These are phyloP conservation scores for Persicaria tinctoria DNA, from an alignment of 148 eudicot genomes.

Conservation along the genomic window DNA sequence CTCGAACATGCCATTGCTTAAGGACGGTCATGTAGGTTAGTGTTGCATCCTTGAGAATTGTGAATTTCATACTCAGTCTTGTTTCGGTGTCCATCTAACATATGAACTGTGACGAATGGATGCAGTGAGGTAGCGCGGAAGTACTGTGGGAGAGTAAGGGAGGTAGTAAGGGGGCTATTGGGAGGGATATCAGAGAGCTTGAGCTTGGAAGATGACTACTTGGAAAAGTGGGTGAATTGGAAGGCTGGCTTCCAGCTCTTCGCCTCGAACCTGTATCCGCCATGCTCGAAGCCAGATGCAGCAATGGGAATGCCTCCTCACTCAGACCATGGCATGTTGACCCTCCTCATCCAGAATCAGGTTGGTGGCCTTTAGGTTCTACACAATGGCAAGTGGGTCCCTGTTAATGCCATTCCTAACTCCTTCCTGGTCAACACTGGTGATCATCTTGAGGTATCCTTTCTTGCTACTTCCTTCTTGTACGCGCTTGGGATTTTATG, in stretches of 20 bases:
- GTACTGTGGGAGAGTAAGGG: slow-evolving; percentile 20
- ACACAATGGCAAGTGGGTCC: slow-evolving; percentile 31
- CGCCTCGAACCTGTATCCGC: slow-evolving; percentile 26
- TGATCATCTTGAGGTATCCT: slow-evolving; percentile 33
- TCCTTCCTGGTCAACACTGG: slow-evolving; percentile 35
- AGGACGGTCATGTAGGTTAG: too few relatives aligned
- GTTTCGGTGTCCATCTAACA: too few relatives aligned
- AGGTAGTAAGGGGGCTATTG: slow-evolving; percentile 21
- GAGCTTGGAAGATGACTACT: slow-evolving; percentile 21
- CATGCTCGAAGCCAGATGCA: slow-evolving; percentile 31
- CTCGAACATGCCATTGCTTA: too few relatives aligned
- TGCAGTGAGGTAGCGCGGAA: slow-evolving; percentile 22
- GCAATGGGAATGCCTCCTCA: slow-evolving; percentile 39
- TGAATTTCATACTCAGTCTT: too few relatives aligned
- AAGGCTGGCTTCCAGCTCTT: slow-evolving; percentile 25
- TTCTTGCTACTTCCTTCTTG: background rate
- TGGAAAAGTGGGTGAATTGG: slow-evolving; percentile 19
- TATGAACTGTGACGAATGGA: background rate
- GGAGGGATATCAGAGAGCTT: slow-evolving; percentile 32
- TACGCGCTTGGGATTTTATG: background rate
- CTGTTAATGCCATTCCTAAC: slow-evolving; percentile 33
- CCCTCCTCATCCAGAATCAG: slow-evolving; percentile 29
- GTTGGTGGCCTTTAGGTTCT: slow-evolving; percentile 30
- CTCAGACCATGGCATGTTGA: slow-evolving; percentile 32
- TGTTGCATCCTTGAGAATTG: too few relatives aligned